A percentile compares a stretch with the other conserved stretches of the same genome.
phyloP scores from a whole-genome alignment of 2,329 filamentous ascomycete genomes.

The Fusarium buxicola region DNA sequence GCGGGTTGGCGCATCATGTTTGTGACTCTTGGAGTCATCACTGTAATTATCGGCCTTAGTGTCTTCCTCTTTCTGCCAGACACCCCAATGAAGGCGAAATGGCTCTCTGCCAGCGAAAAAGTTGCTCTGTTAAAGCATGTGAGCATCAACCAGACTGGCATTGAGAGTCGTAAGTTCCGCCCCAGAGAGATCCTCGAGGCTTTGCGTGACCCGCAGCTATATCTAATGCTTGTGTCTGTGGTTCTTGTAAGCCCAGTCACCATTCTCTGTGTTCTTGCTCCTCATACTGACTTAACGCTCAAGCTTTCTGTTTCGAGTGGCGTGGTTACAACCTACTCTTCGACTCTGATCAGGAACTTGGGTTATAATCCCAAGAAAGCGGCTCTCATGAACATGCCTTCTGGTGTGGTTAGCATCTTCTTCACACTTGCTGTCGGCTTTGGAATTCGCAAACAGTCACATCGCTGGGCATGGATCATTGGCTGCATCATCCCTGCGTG shows the following conservation, averaged over 20 bases:
- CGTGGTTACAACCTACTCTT: slow-evolving; percentile 66
- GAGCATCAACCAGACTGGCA: slow-evolving; percentile 68
- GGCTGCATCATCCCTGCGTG: slow-evolving; percentile 61
- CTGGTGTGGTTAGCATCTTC: slow-evolving; percentile 63
- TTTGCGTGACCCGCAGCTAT: slow-evolving; percentile 63
- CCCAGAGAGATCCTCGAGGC: slow-evolving; percentile 64
- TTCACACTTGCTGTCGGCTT: slow-evolving; percentile 62
- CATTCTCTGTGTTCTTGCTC: not conserved
- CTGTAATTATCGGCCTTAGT: slow-evolving; percentile 49
- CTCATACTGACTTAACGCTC: slow-evolving; percentile 1
- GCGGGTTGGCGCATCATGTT: slow-evolving; percentile 79
- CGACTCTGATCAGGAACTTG: slow-evolving; percentile 63
- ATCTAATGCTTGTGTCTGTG: slow-evolving; percentile 61
- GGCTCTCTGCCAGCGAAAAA: slow-evolving; percentile 61
- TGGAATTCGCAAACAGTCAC: slow-evolving; percentile 59
- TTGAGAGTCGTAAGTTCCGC: slow-evolving; percentile 65
- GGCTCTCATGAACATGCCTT: slow-evolving; percentile 67
- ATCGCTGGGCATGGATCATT: slow-evolving; percentile 64
- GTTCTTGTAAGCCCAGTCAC: slow-evolving; percentile 53
- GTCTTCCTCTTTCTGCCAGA: slow-evolving; percentile 52
- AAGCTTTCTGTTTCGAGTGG: slow-evolving; percentile 63
- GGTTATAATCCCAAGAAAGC: slow-evolving; percentile 58
- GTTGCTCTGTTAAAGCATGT: slow-evolving; percentile 64
- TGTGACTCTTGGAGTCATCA: slow-evolving; percentile 70
- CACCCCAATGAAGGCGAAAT: slow-evolving; percentile 60